Conservation (phyloP, 306 rosid genomes). For the Trifolium dubium region DNA sequence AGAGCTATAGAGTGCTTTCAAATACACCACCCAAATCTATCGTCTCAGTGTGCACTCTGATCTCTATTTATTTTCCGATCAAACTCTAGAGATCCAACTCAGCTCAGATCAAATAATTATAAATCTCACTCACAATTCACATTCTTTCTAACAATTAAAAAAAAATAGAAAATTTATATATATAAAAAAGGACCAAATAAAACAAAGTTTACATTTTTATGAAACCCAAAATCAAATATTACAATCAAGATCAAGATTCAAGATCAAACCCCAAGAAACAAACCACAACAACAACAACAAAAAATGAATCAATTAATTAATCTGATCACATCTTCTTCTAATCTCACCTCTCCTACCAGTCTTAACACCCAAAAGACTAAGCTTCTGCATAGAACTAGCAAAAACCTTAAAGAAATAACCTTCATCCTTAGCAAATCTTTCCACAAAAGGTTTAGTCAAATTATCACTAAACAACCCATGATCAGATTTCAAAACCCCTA, state of each 20-base stretch:
- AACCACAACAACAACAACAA: neutral
- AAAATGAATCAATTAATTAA: slow-evolving; percentile 59
- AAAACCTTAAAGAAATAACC: slow-evolving; percentile 63
- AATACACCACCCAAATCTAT: too few relatives aligned
- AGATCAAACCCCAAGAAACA: neutral
- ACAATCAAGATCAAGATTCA: neutral
- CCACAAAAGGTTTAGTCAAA: slow-evolving; percentile 63
- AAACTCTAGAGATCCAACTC: too few relatives aligned
- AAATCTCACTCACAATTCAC: neutral
- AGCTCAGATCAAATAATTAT: too few relatives aligned
- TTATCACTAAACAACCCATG: slow-evolving; percentile 62
- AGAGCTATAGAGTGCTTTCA: too few relatives aligned
- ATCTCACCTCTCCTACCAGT: slow-evolving; percentile 82
- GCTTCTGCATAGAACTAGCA: slow-evolving; percentile 74
- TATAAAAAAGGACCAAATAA: neutral
- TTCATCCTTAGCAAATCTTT: slow-evolving; percentile 59
- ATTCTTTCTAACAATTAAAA: neutral
- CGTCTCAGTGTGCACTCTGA: too few relatives aligned
- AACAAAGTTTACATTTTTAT: slow-evolving; percentile 11
- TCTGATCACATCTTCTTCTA: slow-evolving; percentile 79
- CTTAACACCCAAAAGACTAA: slow-evolving; percentile 59
- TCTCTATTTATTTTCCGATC: too few relatives aligned
- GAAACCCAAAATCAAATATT: neutral
- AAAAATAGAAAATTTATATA: neutral
- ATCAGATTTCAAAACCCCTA: slow-evolving; percentile 79